Percentiles rank a stretch among this genome's conserved stretches.
phyloP scores from a whole-genome alignment of 1,139 yeast genomes.

The Debaryomyces singareniensis region DNA sequence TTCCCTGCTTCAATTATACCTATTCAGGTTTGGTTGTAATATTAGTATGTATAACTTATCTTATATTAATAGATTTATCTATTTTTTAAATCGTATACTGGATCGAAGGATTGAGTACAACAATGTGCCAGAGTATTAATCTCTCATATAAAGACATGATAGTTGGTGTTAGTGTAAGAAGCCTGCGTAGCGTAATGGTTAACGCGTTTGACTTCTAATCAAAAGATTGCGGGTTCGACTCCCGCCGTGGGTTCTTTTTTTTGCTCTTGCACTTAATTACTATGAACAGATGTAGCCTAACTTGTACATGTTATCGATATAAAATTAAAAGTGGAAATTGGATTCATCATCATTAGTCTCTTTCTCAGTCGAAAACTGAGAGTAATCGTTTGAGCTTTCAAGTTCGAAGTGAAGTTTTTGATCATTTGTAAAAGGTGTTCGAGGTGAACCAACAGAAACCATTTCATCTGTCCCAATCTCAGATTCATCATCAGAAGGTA shows the following conservation, averaged over 20 bases:
- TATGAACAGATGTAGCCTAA: too few species aligned
- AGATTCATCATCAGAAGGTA: constrained; percentile 2
- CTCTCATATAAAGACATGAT: constrained; percentile 1
- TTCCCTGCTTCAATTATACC: too few species aligned
- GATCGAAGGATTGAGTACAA: too few species aligned
- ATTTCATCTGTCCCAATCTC: background rate
- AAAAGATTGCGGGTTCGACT: constrained; percentile 29
- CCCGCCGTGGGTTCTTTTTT: constrained; percentile 24
- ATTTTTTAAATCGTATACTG: too few species aligned
- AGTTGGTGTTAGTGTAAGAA: too few species aligned
- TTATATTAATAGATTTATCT: too few species aligned
- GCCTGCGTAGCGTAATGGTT: constrained; percentile 27
- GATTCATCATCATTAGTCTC: constrained; percentile 3
- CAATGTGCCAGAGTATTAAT: background rate
- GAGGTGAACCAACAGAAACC: background rate
- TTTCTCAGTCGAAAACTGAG: too few species aligned
- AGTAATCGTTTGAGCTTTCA: background rate
- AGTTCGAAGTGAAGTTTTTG: background rate
- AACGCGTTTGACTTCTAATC: constrained; percentile 29
- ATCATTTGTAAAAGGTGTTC: background rate
- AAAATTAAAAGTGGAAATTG: constrained; percentile 3
- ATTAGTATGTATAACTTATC: too few species aligned
- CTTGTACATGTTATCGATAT: background rate
- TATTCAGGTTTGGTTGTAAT: too few species aligned
- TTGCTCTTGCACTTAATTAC: too few species aligned